These are phyloP conservation scores for Ogataea degrootiae DNA, from an alignment of 805 yeast species.

Conservation along the genomic window DNA sequence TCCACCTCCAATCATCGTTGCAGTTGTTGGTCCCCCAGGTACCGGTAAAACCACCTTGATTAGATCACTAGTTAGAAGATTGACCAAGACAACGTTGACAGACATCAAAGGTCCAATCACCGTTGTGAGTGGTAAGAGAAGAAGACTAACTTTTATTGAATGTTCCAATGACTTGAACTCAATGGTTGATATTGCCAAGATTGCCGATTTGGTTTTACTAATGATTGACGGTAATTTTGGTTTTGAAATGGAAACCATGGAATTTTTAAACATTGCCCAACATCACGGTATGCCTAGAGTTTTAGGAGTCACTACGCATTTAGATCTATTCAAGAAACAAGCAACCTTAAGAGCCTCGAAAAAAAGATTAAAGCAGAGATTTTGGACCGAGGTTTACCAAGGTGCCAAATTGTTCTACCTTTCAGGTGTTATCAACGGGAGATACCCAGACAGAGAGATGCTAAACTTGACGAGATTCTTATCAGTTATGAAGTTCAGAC, in stretches of 20 bases:
- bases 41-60: conserved; percentile 95
- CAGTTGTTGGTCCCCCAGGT: conserved; percentile 98
- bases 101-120: conserved; percentile 96
- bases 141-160: conserved; percentile 89
- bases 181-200: conserved; percentile 94
- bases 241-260: conserved; percentile 99
- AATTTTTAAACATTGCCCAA: conserved; percentile 89
- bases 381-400: conserved; percentile 98
- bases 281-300: conserved; percentile 99
- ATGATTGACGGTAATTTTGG: conserved; percentile 97
- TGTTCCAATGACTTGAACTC: conserved; percentile 89
- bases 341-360: conserved; percentile 87
- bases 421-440: conserved; percentile 93
- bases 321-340: conserved; percentile 88
- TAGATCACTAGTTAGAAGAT: conserved; percentile 79
- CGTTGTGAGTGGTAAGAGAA: conserved; percentile 89
- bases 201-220: conserved; percentile 86
- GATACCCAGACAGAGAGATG: conserved; percentile 96
- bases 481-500: conserved; percentile 96
- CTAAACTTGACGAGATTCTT: conserved; percentile 87
- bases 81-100: conserved; percentile 77
- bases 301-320: conserved; percentile 90
- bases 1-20: conserved; percentile 94
- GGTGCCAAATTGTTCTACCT: conserved; percentile 95
- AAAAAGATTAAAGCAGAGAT: conserved; percentile 85